phyloP scores from a whole-genome alignment of 305 asterid species.

The Fraxinus floribunda region DNA sequence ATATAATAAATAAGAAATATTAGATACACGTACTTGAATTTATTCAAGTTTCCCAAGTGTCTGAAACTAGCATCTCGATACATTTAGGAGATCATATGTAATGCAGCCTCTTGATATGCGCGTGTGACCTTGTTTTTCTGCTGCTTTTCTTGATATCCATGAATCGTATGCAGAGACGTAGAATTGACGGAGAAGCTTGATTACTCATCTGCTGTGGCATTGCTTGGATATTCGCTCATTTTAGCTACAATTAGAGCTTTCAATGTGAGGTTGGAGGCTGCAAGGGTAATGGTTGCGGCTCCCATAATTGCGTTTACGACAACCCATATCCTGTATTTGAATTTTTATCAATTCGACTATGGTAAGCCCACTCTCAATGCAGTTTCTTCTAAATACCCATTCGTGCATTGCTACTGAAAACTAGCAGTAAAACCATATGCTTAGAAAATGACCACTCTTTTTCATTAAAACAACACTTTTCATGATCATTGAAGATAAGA shows the following conservation, averaged over 20 bases:
- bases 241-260: conserved; percentile 69
- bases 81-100: not conserved
- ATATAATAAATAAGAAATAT: not conserved
- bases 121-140: not conserved
- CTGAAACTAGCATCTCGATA: not conserved
- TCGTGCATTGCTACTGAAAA: not conserved
- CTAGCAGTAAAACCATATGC: not conserved
- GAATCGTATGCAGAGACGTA: conserved; percentile 63
- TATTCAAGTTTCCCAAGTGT: not conserved
- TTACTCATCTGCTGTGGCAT: conserved; percentile 78
- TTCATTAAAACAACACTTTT: not conserved
- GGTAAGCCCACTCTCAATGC: conserved; percentile 44
- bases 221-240: conserved; percentile 75
- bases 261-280: conserved; percentile 70
- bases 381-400: conserved; percentile 5
- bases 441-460: not conserved
- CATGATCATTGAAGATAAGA: not conserved
- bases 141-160: not conserved
- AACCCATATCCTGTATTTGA: conserved; percentile 79
- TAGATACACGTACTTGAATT: not conserved
- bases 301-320: conserved; percentile 75
- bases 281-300: conserved; percentile 94
- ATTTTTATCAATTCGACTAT: conserved; percentile 64
- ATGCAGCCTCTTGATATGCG: not conserved
- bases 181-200: conserved; percentile 86